A percentile compares a stretch with the other conserved stretches of the same genome.
Evolutionary conservation across 208 protist species (phyloP).

Genomic region (Trypanosoma mega): DNA sequence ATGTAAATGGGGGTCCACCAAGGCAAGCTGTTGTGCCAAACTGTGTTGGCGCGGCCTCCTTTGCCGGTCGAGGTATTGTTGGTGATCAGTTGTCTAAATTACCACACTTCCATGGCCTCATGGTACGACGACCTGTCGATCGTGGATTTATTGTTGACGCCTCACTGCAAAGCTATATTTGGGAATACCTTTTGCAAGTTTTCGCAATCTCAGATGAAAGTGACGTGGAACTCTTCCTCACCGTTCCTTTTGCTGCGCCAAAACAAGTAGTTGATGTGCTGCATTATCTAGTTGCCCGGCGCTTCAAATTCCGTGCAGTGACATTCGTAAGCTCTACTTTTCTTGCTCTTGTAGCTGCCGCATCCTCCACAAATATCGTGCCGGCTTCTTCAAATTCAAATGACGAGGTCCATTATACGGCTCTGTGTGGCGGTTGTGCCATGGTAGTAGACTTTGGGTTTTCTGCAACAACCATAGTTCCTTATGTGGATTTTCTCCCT

Average conservation of each 20-base stretch:
- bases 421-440: constrained; percentile 23
- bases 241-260: constrained; percentile 59
- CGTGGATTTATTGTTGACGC: constrained; percentile 77
- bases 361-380: too few species aligned
- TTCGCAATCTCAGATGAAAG: constrained; percentile 65
- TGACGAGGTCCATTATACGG: too few species aligned
- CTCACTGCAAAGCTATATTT: constrained; percentile 61
- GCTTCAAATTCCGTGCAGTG: constrained; percentile 65
- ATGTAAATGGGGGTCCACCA: constrained; percentile 2
- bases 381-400: too few species aligned
- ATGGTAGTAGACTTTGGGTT: constrained; percentile 79
- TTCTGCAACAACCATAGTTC: constrained; percentile 67
- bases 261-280: constrained; percentile 51
- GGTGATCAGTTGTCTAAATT: constrained; percentile 59
- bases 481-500: constrained; percentile 70
- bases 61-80: constrained; percentile 66
- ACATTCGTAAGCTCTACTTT: constrained; percentile 70
- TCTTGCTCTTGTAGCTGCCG: constrained; percentile 43
- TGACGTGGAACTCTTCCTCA: constrained; percentile 66
- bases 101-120: constrained; percentile 76
- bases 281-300: constrained; percentile 47
- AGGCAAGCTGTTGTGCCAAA: constrained; percentile 48
- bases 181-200: constrained; percentile 74
- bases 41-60: constrained; percentile 60
- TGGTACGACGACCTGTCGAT: constrained; percentile 78